Conservation (phyloP, 768 basidiomycete species). For the Serendipita sp. region DNA sequence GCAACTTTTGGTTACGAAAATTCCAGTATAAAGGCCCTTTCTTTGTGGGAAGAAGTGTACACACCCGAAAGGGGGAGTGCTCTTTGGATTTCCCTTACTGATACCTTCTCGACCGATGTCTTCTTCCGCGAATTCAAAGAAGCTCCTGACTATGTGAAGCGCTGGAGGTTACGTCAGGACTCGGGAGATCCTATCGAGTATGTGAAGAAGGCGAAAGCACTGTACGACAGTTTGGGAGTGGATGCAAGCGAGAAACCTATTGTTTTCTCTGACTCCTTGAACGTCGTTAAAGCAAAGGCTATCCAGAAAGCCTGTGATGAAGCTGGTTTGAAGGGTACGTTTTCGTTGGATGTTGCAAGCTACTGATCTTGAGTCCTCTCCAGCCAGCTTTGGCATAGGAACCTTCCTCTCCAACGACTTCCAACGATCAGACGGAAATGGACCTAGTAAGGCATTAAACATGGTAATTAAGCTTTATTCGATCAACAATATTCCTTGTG, state of each 20-base stretch:
- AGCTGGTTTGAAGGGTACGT: conserved; percentile 49
- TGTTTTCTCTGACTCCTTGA: conserved; percentile 72
- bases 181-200: conserved; percentile 82
- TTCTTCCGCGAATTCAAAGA: conserved; percentile 40
- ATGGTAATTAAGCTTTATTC: conserved; percentile 87
- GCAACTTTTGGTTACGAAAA: conserved; percentile 70
- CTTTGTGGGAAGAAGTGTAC: conserved; percentile 75
- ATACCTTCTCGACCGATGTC: conserved; percentile 78
- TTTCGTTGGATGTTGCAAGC: background rate
- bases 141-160: conserved; percentile 36
- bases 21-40: conserved; percentile 55
- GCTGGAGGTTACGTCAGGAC: conserved; percentile 84
- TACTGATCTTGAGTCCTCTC: background rate
- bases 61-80: conserved; percentile 23
- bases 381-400: conserved; percentile 86
- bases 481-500: conserved; percentile 56
- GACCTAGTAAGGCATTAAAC: conserved; percentile 68
- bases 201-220: conserved; percentile 50
- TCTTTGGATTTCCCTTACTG: conserved; percentile 65
- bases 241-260: conserved; percentile 48
- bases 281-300: conserved; percentile 48
- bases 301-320: conserved; percentile 57
- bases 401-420: conserved; percentile 90
- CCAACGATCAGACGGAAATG: conserved; percentile 21
- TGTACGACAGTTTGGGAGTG: conserved; percentile 56